Base-by-base conservation (phyloP, 495 filamentous ascomycete species). In the Trichoderma virens region DNA sequence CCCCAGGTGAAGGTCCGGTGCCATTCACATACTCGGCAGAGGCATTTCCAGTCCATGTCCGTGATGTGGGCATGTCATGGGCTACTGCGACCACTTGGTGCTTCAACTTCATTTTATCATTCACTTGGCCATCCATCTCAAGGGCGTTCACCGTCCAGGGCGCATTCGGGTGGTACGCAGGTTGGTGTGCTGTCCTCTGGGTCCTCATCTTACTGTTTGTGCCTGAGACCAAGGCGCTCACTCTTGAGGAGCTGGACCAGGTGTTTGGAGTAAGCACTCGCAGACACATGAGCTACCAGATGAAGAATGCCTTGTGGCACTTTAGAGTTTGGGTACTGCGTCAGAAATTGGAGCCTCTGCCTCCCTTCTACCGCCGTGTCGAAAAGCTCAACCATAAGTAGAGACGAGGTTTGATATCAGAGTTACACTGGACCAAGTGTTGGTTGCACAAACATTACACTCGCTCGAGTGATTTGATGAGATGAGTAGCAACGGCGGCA, bases 11-110 rank as follows among this genome's bases (percentile, higher is more conserved):
- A 70, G 89, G 91, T 0, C 89, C 91, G 0, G 90, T 94, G 0
- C 90, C 91, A 0, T 93, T 92, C 70, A 91, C 89, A 1, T 94
- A 95, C 70, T 88, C 85, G 5, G 90, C 90, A 3, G 90, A 94
- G 71, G 90, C 86, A 0, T 90, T 88, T 70, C 90, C 90, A 2
- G 73, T 93, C 1, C 88, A 90, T 67, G 82, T 90, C n/a, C 85
- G 90, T 3, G 80, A 84, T 0, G 79, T 88, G 35, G 88, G 88
- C 7, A 90, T 90, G 87, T 79, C 79, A 0, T 74, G 85, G 2
- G 87, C 86, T 0, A 90, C 88, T 0, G 85, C 88, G 0, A 90
- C 86, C 1, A 87, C 82, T 0, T 89, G 86, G 84, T 83, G 86
- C 75, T 88, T 89, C 72, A 89, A 89, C 64, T 83, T 84, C 66